Base-by-base conservation (phyloP, 106 monocot genomes). In the Amphibolis antarctica region DNA sequence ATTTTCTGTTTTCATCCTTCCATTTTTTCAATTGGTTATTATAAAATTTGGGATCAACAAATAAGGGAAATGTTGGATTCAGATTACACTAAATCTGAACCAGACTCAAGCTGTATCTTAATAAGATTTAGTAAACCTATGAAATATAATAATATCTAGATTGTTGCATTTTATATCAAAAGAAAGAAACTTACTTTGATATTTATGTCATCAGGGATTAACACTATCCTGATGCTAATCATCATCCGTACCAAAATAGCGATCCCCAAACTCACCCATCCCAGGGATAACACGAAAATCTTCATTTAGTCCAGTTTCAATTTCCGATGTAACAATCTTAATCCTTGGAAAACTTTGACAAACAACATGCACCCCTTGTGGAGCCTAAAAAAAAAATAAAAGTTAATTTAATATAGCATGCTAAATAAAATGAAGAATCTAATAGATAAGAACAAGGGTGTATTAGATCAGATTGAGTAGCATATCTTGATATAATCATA, bases 231-330 rank as follows among this genome's bases (percentile, higher is more conserved):
- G 15, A 18, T 47, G 21, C 22, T 75, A 80, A 27, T 61, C 46
- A 70, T 88, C 80, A 66, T 88, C 92, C n/a, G 88, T 93, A 66
- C 92, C 92, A 67, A 93, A 93, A 49, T 93, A 93, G 31, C 92
- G 76, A 72, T 93, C 92, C 27, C 92, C 92, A 72, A 88, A 93
- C 69, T 93, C 92, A 24, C 92, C 92, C 92, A 93, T 85, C 53
- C 92, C 92, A 60, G 92, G 92, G 54, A 88, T 76, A 19, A 93
- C 92, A 51, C 85, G 82, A 55, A 76, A 93, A 61, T 93, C 85
- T 49, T 93, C 85, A 65, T 83, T 93, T 55, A 93, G 58, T 47
- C 88, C 88, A 47, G 43, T 60, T 60, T 93, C 92, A 60, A 93
- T 93, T 57, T 93, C 92, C 23, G 92, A 93, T 49, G 92, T 93